Percentiles rank a stretch among this genome's conserved stretches.
phyloP scores from a whole-genome alignment of 2,329 filamentous ascomycete species.

The Aureobasidium melanogenum region DNA sequence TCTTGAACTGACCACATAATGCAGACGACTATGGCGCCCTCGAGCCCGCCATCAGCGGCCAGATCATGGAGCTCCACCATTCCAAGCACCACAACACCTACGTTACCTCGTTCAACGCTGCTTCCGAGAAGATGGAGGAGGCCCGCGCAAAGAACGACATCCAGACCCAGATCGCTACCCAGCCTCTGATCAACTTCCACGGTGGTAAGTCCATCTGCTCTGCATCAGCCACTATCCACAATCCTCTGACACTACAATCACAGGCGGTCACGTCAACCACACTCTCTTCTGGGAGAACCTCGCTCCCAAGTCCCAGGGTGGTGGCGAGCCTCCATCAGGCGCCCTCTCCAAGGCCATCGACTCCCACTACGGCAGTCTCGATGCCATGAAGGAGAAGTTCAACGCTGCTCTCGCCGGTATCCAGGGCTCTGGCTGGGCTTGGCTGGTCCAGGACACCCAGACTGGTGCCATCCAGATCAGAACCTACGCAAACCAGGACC shows the following conservation, averaged over 20 bases:
- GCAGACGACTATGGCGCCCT: constrained; percentile 93
- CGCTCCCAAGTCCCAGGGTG: constrained; percentile 57
- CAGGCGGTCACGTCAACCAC: constrained; percentile 58
- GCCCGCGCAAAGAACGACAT: constrained; percentile 47
- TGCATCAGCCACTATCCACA: neutral
- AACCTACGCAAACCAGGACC: constrained; percentile 80
- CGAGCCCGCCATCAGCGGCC: constrained; percentile 71
- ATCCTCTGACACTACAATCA: neutral
- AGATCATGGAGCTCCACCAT: constrained; percentile 97
- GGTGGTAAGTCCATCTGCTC: constrained; percentile 37
- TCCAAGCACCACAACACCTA: constrained; percentile 92
- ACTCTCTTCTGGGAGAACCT: constrained; percentile 63
- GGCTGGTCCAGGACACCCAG: constrained; percentile 54
- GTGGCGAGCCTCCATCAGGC: constrained; percentile 54
- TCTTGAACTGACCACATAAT: neutral
- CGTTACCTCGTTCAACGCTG: constrained; percentile 79
- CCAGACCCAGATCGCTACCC: constrained; percentile 44
- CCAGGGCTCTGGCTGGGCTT: constrained; percentile 57
- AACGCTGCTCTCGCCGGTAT: constrained; percentile 56
- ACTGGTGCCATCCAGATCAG: constrained; percentile 53
- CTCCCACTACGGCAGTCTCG: constrained; percentile 49
- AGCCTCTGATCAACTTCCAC: constrained; percentile 57
- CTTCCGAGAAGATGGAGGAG: constrained; percentile 60
- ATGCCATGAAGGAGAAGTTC: constrained; percentile 54
- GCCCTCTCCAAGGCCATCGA: constrained; percentile 50